Base-by-base conservation (phyloP, 2,329 filamentous ascomycete genomes). In the Aspergillus versicolor region DNA sequence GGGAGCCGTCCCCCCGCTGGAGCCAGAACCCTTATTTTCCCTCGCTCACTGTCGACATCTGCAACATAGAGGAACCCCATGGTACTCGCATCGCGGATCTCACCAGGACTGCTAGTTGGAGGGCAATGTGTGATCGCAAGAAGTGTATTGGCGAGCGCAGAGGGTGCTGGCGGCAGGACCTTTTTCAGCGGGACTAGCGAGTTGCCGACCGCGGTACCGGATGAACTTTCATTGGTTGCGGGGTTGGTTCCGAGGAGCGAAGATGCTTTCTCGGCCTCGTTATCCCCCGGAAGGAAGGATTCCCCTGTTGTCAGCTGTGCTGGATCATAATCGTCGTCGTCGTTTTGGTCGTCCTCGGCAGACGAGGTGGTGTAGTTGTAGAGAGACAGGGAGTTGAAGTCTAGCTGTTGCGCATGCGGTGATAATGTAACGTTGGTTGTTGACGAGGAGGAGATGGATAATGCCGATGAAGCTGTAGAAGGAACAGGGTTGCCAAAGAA, bases 61-160 rank as follows among this genome's bases (percentile, higher is more conserved):
- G 91, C 88, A 15, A 97, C 89, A 68, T 96, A 97, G 30, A 97
- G 83, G 69, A 96, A 99, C 0, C 94, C 94, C 83, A 95, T 89
- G 30, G 97, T 87, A 55, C 88, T 89, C 7, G 92, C 87, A 65
- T 92, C 88, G 12, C 91, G 84, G 44, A 97, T 87, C 1, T 85
- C 83, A 47, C 90, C 86, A 6, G 88, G 83, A 1, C 83, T 77
- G 59, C 94, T 91, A 46, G 84, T 86, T 0, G 84, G 75, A 2
- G 84, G 82, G 45, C 89, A 91, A 69, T 92, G 87, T 74, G 95
- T 91, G 52, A 99, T 87, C 0, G 93, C 91, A 8, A 97, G 78
- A 0, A 96, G 82, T 70, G 88, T 90, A 68, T 96, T 92, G 61
- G 91, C 84, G 75, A 97, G 86, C 5, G 72, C 64, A 2, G 73